These are phyloP conservation scores for Backusella luteola DNA, from an alignment of 192 early-diverging fungal genomes.

Conservation along the genomic window DNA sequence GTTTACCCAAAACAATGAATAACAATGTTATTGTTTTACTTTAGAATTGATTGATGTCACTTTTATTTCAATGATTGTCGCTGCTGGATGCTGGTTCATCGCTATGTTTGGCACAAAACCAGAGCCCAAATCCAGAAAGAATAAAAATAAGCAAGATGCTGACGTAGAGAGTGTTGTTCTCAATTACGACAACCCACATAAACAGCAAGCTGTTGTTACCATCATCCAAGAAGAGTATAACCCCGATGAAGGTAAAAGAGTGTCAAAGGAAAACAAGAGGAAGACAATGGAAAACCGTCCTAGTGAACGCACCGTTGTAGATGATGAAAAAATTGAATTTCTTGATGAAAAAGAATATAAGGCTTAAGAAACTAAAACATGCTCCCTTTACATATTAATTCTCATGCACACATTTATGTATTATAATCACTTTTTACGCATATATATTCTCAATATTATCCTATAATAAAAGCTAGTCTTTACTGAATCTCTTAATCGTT, in stretches of 20 bases:
- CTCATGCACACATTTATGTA: not conserved
- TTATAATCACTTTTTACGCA: not conserved
- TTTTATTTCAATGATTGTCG: not conserved
- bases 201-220: not conserved
- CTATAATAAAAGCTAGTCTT: not conserved
- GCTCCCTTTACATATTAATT: not conserved
- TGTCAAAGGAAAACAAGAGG: not conserved
- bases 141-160: not conserved
- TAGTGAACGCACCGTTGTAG: not conserved
- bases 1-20: too few species aligned
- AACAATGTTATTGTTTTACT: not conserved
- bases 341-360: not conserved
- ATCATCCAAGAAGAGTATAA: not conserved
- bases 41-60: constrained; percentile 1
- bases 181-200: not conserved
- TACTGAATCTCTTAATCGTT: not conserved
- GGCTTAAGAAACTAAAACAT: not conserved
- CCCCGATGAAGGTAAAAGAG: not conserved
- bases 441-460: not conserved
- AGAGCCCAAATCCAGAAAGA: not conserved
- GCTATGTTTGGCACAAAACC: not conserved
- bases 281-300: not conserved
- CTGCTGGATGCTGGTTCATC: not conserved
- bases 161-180: not conserved
- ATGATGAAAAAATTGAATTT: not conserved